Evolutionary conservation across 257 asterid species (phyloP).

Genomic region (Galeopsis tetrahit): DNA sequence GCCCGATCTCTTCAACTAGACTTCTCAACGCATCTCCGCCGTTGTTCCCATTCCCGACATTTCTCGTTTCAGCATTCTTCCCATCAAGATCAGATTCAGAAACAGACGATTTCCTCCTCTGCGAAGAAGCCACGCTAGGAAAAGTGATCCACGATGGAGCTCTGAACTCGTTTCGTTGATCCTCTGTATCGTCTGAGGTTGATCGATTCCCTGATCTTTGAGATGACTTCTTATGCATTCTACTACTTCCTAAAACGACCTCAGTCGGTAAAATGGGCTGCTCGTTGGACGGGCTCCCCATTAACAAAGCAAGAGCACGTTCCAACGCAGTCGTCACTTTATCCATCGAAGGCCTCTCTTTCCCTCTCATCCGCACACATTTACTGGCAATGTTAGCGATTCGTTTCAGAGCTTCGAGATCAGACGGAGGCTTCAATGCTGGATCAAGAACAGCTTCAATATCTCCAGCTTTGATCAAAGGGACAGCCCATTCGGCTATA

Average conservation of each 20-base stretch:
- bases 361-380: conserved; percentile 94
- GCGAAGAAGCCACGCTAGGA: conserved; percentile 93
- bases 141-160: conserved; percentile 95
- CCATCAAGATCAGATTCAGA: conserved; percentile 82
- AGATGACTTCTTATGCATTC: conserved; percentile 85
- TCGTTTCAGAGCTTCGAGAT: conserved; percentile 70
- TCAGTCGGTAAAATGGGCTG: conserved; percentile 94
- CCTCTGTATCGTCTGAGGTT: conserved; percentile 76
- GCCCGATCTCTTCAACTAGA: conserved; percentile 85
- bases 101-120: conserved; percentile 78
- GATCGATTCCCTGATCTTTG: conserved; percentile 75
- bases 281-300: conserved; percentile 89
- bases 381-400: conserved; percentile 81
- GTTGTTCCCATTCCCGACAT: conserved; percentile 44
- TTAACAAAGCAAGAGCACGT: conserved; percentile 74
- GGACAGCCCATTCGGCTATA: conserved; percentile 95
- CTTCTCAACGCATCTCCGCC: conserved; percentile 68
- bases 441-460: conserved; percentile 70
- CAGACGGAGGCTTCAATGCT: conserved; percentile 57
- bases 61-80: conserved; percentile 53
- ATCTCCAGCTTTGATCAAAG: conserved; percentile 74
- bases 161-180: conserved; percentile 72
- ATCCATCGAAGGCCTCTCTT: conserved; percentile 96
- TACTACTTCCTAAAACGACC: conserved; percentile 87
- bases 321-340: conserved; percentile 86